These are phyloP conservation scores for Prototheca wickerhamii DNA, from an alignment of 163 green algal species.

Conservation along the genomic window DNA sequence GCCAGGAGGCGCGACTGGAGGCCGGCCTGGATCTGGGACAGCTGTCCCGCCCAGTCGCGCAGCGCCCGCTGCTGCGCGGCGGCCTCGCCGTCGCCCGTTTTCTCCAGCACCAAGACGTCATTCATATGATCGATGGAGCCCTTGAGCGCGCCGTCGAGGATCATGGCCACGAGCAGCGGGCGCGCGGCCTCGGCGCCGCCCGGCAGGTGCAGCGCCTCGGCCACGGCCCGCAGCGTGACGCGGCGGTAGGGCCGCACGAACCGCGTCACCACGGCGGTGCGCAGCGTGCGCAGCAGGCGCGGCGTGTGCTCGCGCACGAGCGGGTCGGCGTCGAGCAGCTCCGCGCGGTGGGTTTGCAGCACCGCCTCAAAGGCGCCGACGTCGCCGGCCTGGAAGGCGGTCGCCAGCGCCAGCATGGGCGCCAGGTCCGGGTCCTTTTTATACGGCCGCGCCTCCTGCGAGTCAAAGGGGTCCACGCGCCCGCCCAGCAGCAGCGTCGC, in stretches of 20 bases:
- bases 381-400: constrained; percentile 88
- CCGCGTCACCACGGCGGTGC: constrained; percentile 68
- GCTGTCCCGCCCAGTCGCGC: too few species aligned
- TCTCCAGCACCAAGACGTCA: background rate
- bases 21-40: too few species aligned
- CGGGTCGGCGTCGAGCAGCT: constrained; percentile 82
- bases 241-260: constrained; percentile 80
- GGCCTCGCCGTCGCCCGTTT: too few species aligned
- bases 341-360: constrained; percentile 51
- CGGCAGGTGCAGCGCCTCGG: constrained; percentile 77
- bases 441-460: constrained; percentile 86
- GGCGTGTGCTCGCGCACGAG: constrained; percentile 94
- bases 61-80: too few species aligned
- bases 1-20: too few species aligned
- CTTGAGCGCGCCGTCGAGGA: constrained; percentile 79
- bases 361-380: constrained; percentile 93
- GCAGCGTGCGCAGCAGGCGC: constrained; percentile 88
- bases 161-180: constrained; percentile 88
- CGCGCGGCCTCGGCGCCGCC: constrained; percentile 80
- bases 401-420: constrained; percentile 91
- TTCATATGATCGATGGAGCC: constrained; percentile 91
- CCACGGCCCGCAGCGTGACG: constrained; percentile 83
- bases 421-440: constrained; percentile 75
- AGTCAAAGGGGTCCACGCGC: constrained; percentile 93
- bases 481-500: constrained; percentile 95